Percentiles rank a stretch among this genome's conserved stretches.
Conservation (phyloP, 1,139 yeast species). For the Suhomyces yuchorum region DNA sequence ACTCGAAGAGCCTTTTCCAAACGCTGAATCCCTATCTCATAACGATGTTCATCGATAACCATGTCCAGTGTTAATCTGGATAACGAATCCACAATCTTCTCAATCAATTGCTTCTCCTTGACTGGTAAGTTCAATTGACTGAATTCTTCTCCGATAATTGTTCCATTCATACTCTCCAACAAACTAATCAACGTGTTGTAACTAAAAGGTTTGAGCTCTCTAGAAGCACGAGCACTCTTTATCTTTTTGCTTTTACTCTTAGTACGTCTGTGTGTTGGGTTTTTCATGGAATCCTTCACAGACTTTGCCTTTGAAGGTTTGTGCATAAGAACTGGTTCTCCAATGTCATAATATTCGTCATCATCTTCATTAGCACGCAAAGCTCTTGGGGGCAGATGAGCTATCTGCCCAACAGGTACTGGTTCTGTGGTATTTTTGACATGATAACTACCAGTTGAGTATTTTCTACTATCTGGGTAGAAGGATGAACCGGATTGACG, state of each 20-base stretch:
- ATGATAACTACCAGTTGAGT: slow-evolving; percentile 7
- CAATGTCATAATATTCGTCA: slow-evolving; percentile 44
- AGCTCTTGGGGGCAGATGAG: not conserved
- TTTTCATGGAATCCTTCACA: slow-evolving; percentile 31
- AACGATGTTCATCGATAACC: slow-evolving; percentile 78
- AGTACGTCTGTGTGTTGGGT: slow-evolving; percentile 12
- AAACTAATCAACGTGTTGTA: slow-evolving; percentile 59
- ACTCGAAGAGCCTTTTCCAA: slow-evolving; percentile 80
- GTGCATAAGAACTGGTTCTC: slow-evolving; percentile 37
- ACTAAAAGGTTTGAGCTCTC: slow-evolving; percentile 52
- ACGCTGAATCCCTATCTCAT: slow-evolving; percentile 78
- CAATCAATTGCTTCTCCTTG: slow-evolving; percentile 77
- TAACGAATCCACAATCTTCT: slow-evolving; percentile 80
- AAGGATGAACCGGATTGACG: slow-evolving; percentile 8
- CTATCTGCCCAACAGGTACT: slow-evolving; percentile 2
- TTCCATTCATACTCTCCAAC: slow-evolving; percentile 64
- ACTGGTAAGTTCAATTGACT: slow-evolving; percentile 71
- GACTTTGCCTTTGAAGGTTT: slow-evolving; percentile 39
- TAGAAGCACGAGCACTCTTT: slow-evolving; percentile 14
- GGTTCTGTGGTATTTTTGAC: slow-evolving; percentile 8
- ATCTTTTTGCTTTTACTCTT: slow-evolving; percentile 23
- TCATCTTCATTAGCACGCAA: slow-evolving; percentile 21
- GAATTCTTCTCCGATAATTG: slow-evolving; percentile 69
- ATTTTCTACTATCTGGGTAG: slow-evolving; percentile 12
- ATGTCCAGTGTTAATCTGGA: slow-evolving; percentile 87